Base-by-base conservation (phyloP, 345 rosid genomes). In the Draba incana region DNA sequence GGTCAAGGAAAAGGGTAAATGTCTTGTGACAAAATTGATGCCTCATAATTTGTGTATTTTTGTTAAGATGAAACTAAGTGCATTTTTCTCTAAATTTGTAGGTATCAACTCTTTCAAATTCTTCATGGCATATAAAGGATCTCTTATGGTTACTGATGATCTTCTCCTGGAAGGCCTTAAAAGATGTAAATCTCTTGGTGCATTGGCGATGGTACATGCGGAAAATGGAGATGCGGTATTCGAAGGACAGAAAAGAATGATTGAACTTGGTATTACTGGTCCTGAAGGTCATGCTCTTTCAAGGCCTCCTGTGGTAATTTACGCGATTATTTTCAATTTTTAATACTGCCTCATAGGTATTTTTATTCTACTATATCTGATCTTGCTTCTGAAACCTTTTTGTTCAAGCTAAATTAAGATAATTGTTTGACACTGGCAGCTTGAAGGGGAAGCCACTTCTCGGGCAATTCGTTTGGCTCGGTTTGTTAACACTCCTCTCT, bases 81-180 rank as follows among this genome's bases (percentile, higher is more conserved):
- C 35, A 39, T 57, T 42, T 46, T 3, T 60, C 46, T 65, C 51
- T 42, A 13, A 60, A 72, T 56, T 50, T 69, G 25, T 68, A 94
- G 99, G 98, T 42, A 84, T 94, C 83, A 94, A 94, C 85, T 94
- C 98, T 81, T 94, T 91, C 88, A 94, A 89, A 72, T 94, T 94
- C 74, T 94, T 94, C 81, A 69, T 94, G 80, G 99, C 99, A 37
- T 91, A 94, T 77, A 94, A 94, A 79, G 98, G 97, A 16, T 42
- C 85, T 7, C 71, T 91, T 28, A 91, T 94, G 99, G 62, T 93
- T 70, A 84, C 64, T 43, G 98, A 93, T 43, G 99, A 88, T 64
- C 92, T 94, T 62, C 84, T 94, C 43, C 48, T 94, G 53, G 84
- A 87, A 75, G 99, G 98, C 47, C 75, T 94, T 12, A 82, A 88